phyloP scores from a whole-genome alignment of 2,329 filamentous ascomycete species.

The Xylaria sp. region DNA sequence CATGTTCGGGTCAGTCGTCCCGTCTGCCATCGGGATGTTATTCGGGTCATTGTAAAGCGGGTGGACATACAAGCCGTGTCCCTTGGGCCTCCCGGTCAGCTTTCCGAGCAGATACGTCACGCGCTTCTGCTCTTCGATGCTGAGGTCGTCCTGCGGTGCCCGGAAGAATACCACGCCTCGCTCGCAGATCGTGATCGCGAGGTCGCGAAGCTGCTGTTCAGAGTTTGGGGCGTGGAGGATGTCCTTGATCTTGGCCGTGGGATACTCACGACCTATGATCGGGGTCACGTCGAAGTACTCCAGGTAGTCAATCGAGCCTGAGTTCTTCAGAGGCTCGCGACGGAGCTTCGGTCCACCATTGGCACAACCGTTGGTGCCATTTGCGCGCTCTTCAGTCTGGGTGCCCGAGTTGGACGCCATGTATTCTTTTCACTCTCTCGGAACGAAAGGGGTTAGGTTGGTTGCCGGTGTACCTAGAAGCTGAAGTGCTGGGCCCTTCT shows the following conservation, averaged over 20 bases:
- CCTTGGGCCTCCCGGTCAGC: constrained; percentile 36
- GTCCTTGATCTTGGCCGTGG: constrained; percentile 35
- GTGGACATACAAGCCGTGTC: constrained; percentile 38
- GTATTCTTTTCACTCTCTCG: background rate
- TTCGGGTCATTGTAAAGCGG: constrained; percentile 41
- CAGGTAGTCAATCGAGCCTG: constrained; percentile 35
- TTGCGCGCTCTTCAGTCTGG: constrained; percentile 3
- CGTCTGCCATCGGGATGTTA: constrained; percentile 42
- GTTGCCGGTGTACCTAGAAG: background rate
- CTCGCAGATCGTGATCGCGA: constrained; percentile 41
- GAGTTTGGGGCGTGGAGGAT: constrained; percentile 36
- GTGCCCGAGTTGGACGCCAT: background rate
- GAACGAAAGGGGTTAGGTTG: background rate
- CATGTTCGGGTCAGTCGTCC: constrained; percentile 42
- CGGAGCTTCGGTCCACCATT: constrained; percentile 19
- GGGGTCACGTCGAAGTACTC: constrained; percentile 39
- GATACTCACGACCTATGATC: constrained; percentile 39
- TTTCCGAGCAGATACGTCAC: constrained; percentile 38
- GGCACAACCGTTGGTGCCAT: constrained; percentile 12
- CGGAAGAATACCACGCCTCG: constrained; percentile 39
- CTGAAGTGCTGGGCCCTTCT: background rate
- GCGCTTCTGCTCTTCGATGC: constrained; percentile 38
- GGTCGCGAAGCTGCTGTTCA: constrained; percentile 38
- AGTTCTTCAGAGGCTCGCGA: constrained; percentile 30
- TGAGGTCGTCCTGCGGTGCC: constrained; percentile 36